Percentiles rank a stretch among this genome's conserved stretches.
phyloP scores from a whole-genome alignment of 441 rosid species.

The Manihot esculenta region DNA sequence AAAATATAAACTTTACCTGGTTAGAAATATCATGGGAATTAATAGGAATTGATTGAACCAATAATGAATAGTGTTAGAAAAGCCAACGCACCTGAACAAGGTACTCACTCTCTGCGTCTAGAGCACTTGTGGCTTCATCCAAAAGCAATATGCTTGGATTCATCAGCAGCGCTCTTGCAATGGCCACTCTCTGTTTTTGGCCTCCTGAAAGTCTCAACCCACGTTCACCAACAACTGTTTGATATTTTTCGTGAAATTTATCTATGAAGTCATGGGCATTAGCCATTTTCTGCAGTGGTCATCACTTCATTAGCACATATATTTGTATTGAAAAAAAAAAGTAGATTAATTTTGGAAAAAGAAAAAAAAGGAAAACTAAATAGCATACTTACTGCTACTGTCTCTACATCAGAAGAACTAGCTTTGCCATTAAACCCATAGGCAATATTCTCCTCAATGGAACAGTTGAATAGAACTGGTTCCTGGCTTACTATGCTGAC shows the following conservation, averaged over 20 bases:
- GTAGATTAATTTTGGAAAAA: neutral
- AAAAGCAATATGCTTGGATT: slow-evolving; percentile 77
- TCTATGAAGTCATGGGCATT: slow-evolving; percentile 85
- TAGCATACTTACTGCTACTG: slow-evolving; percentile 56
- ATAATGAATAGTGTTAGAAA: neutral
- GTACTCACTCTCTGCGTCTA: slow-evolving; percentile 92
- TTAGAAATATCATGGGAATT: neutral
- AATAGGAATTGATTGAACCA: neutral
- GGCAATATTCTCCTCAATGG: slow-evolving; percentile 85
- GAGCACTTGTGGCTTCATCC: slow-evolving; percentile 97
- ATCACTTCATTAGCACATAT: neutral
- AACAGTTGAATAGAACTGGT: slow-evolving; percentile 90
- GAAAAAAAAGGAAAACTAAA: neutral
- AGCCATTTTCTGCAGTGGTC: slow-evolving; percentile 80
- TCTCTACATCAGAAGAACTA: slow-evolving; percentile 51
- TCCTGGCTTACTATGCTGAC: slow-evolving; percentile 97
- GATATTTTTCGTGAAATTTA: slow-evolving; percentile 72
- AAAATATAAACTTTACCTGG: too few relatives aligned
- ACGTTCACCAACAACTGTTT: slow-evolving; percentile 79
- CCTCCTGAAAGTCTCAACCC: slow-evolving; percentile 93
- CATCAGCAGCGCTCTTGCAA: slow-evolving; percentile 88
- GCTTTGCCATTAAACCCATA: slow-evolving; percentile 76
- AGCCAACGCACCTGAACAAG: slow-evolving; percentile 68
- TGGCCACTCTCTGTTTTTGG: slow-evolving; percentile 88
- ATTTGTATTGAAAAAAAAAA: too few relatives aligned